These are phyloP conservation scores for Hyaloperonospora brassicae DNA, from an alignment of 352 stramenopile genomes.

Conservation along the genomic window DNA sequence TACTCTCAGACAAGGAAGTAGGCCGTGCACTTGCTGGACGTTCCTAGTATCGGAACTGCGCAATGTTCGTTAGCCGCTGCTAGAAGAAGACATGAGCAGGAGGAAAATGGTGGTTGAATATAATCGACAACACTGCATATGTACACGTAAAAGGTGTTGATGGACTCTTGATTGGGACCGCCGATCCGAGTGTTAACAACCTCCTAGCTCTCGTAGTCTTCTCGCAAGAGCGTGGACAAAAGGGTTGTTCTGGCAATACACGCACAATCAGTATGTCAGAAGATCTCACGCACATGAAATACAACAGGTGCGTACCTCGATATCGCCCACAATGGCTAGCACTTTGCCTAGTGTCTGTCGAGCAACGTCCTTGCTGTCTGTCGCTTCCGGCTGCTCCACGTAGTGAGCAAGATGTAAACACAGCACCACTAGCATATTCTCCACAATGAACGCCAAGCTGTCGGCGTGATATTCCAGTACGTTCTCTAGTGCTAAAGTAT, in stretches of 20 bases:
- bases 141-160: background rate
- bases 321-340: slow-evolving; percentile 46
- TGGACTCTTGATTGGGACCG: background rate
- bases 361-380: slow-evolving; percentile 18
- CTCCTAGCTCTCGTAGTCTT: slow-evolving; percentile 54
- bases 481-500: slow-evolving; percentile 37
- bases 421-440: slow-evolving; percentile 72
- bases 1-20: slow-evolving; percentile 29
- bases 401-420: slow-evolving; percentile 68
- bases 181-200: slow-evolving; percentile 6
- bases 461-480: slow-evolving; percentile 73
- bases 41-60: too few species aligned
- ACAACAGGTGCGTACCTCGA: slow-evolving; percentile 42
- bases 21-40: too few species aligned
- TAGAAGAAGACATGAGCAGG: too few species aligned
- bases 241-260: slow-evolving; percentile 36
- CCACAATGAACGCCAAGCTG: slow-evolving; percentile 62
- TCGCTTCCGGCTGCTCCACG: slow-evolving; percentile 27
- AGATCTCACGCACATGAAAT: background rate
- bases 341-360: slow-evolving; percentile 64
- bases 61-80: too few species aligned
- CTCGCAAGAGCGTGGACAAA: slow-evolving; percentile 67
- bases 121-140: background rate
- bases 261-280: slow-evolving; percentile 5
- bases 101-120: slow-evolving; percentile 3